Percentiles rank a stretch among this genome's conserved stretches.
Conservation (phyloP, 2,329 filamentous ascomycete genomes). For the Cyanodermella asteris region DNA sequence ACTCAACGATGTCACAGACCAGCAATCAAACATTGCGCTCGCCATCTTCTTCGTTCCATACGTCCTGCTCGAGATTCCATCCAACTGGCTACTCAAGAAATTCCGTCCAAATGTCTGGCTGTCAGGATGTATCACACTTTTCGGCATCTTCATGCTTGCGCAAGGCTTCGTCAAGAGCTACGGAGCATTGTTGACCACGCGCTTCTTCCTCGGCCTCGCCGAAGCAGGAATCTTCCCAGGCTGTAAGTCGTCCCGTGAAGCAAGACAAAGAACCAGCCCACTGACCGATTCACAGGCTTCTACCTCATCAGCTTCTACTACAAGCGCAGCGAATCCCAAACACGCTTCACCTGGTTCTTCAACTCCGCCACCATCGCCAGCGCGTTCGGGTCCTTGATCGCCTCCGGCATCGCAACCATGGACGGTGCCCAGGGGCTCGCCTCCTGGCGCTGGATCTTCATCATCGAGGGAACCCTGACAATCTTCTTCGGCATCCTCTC, state of each 20-base stretch:
- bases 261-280: too few relatives aligned
- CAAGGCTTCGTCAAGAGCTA: slow-evolving; percentile 10
- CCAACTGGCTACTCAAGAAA: slow-evolving; percentile 29
- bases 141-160: slow-evolving; percentile 10
- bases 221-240: slow-evolving; percentile 17
- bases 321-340: slow-evolving; percentile 12
- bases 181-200: slow-evolving; percentile 11
- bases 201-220: slow-evolving; percentile 12
- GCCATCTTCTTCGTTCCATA: slow-evolving; percentile 34
- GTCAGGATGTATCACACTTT: slow-evolving; percentile 9
- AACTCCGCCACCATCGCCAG: slow-evolving; percentile 10
- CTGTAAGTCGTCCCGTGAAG: too few relatives aligned
- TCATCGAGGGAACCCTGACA: slow-evolving; percentile 12
- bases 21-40: slow-evolving; percentile 27
- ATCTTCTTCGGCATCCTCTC: slow-evolving; percentile 10
- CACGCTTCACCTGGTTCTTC: slow-evolving; percentile 11
- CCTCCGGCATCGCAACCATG: slow-evolving; percentile 11
- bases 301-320: slow-evolving; percentile 17
- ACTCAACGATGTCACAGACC: slow-evolving; percentile 16
- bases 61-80: slow-evolving; percentile 30
- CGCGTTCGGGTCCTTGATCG: slow-evolving; percentile 12
- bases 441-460: slow-evolving; percentile 14
- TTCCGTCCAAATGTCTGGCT: slow-evolving; percentile 29
- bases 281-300: slow-evolving; percentile 7
- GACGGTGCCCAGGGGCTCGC: slow-evolving; percentile 11